phyloP scores from a whole-genome alignment of 495 filamentous ascomycete species.

The Penicillium steckii region DNA sequence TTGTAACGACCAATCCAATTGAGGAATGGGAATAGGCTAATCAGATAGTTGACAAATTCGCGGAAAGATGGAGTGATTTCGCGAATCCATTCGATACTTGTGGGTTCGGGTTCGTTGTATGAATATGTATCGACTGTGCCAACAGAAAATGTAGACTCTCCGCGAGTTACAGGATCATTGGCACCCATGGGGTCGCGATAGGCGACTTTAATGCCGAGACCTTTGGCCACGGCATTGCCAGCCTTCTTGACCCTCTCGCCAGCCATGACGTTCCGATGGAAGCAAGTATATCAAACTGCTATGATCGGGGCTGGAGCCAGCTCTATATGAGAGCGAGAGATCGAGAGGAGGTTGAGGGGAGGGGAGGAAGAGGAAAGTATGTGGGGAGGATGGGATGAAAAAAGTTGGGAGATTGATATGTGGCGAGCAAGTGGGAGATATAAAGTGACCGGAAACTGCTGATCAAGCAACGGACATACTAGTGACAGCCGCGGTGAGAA shows the following conservation, averaged over 20 bases:
- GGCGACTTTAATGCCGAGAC: constrained; percentile 82
- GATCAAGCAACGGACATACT: constrained; percentile 19
- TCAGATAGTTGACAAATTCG: constrained; percentile 57
- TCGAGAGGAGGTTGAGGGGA: not conserved
- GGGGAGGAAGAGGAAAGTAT: too few relatives aligned
- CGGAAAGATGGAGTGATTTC: constrained; percentile 56
- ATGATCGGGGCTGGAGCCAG: not conserved
- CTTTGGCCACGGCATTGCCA: constrained; percentile 74
- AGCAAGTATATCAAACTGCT: constrained; percentile 6
- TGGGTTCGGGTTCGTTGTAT: constrained; percentile 83
- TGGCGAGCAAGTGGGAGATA: constrained; percentile 16
- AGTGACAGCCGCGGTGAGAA: constrained; percentile 5
- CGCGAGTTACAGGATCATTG: constrained; percentile 57
- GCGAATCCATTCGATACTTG: constrained; percentile 66
- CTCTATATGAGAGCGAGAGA: not conserved
- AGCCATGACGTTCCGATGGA: constrained; percentile 32
- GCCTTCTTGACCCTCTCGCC: constrained; percentile 49
- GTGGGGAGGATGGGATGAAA: not conserved
- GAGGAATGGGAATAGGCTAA: constrained; percentile 79
- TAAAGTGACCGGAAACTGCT: constrained; percentile 13
- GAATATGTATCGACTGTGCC: constrained; percentile 71
- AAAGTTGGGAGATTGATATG: constrained; percentile 3
- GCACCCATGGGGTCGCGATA: constrained; percentile 54
- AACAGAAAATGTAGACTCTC: constrained; percentile 79
- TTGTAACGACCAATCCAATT: constrained; percentile 91